Conservation (phyloP, 2,329 filamentous ascomycete genomes). For the Emydomyces testavorans region DNA sequence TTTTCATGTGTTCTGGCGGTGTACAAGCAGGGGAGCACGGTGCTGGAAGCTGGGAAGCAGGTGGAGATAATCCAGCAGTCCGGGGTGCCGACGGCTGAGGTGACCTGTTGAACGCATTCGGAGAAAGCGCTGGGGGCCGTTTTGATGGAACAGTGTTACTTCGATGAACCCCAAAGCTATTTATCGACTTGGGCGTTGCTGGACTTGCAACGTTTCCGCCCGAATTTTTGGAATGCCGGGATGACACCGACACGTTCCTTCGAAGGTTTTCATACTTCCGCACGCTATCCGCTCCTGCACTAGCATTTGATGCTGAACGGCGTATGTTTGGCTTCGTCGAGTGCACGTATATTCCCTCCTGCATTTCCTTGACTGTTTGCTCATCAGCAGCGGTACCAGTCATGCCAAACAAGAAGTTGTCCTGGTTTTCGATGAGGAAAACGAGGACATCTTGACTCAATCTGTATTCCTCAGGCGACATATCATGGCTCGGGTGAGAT, state of each 20-base stretch:
- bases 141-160: conserved; percentile 94
- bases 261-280: conserved; percentile 62
- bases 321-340: conserved; percentile 42
- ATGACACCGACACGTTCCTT: conserved; percentile 84
- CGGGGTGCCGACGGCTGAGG: conserved; percentile 33
- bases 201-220: conserved; percentile 54
- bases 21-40: conserved; percentile 25
- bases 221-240: conserved; percentile 72
- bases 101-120: conserved; percentile 10
- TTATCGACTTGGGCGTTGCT: conserved; percentile 44
- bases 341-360: conserved; percentile 48
- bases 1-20: conserved; percentile 16
- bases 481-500: conserved; percentile 86
- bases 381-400: conserved; percentile 96
- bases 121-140: conserved; percentile 39
- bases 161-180: conserved; percentile 48
- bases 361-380: conserved; percentile 54
- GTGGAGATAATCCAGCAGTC: conserved; percentile 25
- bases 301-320: conserved; percentile 76
- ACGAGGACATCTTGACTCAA: conserved; percentile 95
- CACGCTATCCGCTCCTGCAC: conserved; percentile 76
- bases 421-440: conserved; percentile 95
- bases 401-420: conserved; percentile 97
- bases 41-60: conserved; percentile 18
- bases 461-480: conserved; percentile 88